These are phyloP conservation scores for Picea mariana DNA, from an alignment of 83 land plant genomes.

Conservation along the genomic window DNA sequence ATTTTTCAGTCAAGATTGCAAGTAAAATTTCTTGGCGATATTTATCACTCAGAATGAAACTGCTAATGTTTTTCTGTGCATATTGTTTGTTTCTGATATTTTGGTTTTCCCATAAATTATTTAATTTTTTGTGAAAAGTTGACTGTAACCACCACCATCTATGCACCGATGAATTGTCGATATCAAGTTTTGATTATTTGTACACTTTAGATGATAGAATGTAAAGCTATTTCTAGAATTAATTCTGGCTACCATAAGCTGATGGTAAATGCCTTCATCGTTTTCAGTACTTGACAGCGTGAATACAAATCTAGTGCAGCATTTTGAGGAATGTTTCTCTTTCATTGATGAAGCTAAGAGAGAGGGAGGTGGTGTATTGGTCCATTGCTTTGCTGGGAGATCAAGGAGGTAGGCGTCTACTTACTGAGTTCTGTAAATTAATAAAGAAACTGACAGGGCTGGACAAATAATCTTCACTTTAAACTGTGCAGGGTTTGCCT, in stretches of 20 bases:
- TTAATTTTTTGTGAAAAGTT: neutral
- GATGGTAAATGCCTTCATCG: constrained; percentile 2
- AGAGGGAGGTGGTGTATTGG: constrained; percentile 64
- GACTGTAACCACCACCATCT: neutral
- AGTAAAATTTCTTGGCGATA: neutral
- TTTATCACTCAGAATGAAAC: neutral
- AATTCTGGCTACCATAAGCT: neutral
- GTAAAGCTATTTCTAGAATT: neutral
- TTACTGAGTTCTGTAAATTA: neutral
- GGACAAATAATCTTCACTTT: neutral
- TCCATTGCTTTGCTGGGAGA: constrained; percentile 79
- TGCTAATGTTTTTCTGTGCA: neutral
- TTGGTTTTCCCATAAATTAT: neutral
- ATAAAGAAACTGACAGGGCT: neutral
- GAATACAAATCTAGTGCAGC: constrained; percentile 35
- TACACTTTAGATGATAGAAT: neutral
- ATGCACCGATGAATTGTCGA: too few species aligned
- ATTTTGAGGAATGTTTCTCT: constrained; percentile 67
- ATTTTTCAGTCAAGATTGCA: neutral
- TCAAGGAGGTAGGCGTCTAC: constrained; percentile 63
- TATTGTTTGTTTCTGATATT: neutral
- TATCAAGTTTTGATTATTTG: constrained; percentile 7
- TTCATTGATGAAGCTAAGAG: constrained; percentile 71
- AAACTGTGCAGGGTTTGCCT: neutral
- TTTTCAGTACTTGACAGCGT: constrained; percentile 50